phyloP scores from a whole-genome alignment of 2,329 filamentous ascomycete species.

The Macrophomina tecta region DNA sequence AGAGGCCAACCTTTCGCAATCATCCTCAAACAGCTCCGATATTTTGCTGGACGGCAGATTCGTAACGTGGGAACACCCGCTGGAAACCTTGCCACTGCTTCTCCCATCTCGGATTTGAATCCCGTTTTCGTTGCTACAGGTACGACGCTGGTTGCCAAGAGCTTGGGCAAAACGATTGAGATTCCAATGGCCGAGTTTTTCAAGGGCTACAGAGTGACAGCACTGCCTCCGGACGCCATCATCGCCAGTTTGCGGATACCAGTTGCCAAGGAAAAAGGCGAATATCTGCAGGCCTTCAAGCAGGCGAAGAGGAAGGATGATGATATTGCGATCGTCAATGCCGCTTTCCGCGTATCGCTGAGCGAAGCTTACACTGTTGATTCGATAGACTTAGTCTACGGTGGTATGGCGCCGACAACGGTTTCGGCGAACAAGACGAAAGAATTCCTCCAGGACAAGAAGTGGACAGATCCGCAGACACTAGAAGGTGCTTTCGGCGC shows the following conservation, averaged over 20 bases:
- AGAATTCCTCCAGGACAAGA: constrained; percentile 76
- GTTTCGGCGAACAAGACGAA: constrained; percentile 83
- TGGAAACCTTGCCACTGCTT: constrained; percentile 91
- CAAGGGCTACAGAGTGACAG: constrained; percentile 86
- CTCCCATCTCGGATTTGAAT: constrained; percentile 95
- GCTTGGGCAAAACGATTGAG: constrained; percentile 72
- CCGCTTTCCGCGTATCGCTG: constrained; percentile 77
- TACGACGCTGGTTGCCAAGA: constrained; percentile 80
- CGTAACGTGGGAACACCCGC: constrained; percentile 97
- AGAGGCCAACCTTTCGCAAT: constrained; percentile 84
- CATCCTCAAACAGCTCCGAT: constrained; percentile 91
- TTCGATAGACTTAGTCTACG: constrained; percentile 83
- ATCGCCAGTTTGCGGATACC: constrained; percentile 90
- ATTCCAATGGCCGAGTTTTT: constrained; percentile 96
- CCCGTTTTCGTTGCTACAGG: constrained; percentile 90
- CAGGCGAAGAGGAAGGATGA: constrained; percentile 97
- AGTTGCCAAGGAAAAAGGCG: constrained; percentile 72
- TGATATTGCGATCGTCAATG: constrained; percentile 96
- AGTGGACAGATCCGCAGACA: constrained; percentile 79
- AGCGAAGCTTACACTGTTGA: constrained; percentile 72
- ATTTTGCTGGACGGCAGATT: constrained; percentile 94
- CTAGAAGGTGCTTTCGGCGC: constrained; percentile 89
- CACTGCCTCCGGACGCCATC: constrained; percentile 79
- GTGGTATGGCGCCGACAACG: constrained; percentile 92
- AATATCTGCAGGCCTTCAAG: constrained; percentile 90